phyloP scores from a whole-genome alignment of 202 grass and related monocot species.

The Saccharum hybrid region DNA sequence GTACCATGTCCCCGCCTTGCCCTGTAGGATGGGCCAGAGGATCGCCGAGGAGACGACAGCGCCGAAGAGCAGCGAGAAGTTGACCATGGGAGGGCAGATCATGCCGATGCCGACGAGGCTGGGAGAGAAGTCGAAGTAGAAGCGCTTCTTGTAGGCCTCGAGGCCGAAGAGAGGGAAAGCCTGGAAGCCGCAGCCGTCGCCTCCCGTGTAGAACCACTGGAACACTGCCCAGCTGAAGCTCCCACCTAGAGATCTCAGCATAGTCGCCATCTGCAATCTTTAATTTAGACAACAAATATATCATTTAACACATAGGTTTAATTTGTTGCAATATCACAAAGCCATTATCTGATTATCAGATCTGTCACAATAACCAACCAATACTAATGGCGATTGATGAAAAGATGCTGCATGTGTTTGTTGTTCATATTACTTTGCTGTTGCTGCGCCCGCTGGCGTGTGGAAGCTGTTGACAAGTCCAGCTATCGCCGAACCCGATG shows the following conservation, averaged over 20 bases:
- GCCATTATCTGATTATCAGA: background rate
- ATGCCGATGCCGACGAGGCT: slow-evolving; percentile 63
- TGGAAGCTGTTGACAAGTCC: slow-evolving; percentile 70
- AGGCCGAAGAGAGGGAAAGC: slow-evolving; percentile 60
- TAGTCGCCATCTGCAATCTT: slow-evolving; percentile 4
- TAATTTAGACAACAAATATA: no score
- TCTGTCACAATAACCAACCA: no score
- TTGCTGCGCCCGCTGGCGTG: slow-evolving; percentile 45
- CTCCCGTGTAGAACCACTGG: slow-evolving; percentile 55
- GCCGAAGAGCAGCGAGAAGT: slow-evolving; percentile 53
- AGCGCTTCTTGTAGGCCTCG: slow-evolving; percentile 41
- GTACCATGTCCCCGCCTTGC: slow-evolving; percentile 54
- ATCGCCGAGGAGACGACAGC: slow-evolving; percentile 44
- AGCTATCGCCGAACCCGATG: slow-evolving; percentile 55
- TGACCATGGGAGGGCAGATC: slow-evolving; percentile 55
- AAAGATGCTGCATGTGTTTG: no score
- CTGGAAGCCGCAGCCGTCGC: slow-evolving; percentile 55
- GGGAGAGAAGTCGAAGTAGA: slow-evolving; percentile 65
- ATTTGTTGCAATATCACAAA: background rate
- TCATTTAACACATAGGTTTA: no score
- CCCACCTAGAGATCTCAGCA: slow-evolving; percentile 29
- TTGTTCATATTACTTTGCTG: slow-evolving; percentile 31
- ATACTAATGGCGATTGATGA: no score
- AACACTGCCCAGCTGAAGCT: slow-evolving; percentile 59
- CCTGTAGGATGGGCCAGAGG: slow-evolving; percentile 47